Base-by-base conservation (phyloP, 371 early-diverging fungal genomes). In the Phascolomyces articulosus region DNA sequence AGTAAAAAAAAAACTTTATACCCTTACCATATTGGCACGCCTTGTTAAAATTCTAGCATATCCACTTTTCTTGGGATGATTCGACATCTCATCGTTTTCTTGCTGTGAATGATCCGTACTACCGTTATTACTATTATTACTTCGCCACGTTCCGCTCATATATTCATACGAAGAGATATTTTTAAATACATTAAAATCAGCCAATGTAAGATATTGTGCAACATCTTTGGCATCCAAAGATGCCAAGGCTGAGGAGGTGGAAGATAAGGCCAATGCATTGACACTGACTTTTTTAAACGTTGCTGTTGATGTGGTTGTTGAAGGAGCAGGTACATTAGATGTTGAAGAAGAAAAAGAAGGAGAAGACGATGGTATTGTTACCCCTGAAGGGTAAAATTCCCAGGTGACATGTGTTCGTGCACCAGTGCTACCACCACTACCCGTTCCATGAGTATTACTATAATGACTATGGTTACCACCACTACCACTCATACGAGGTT, bases 131-230 rank as follows among this genome's bases (percentile, higher is more conserved):
- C 8, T n/a, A 3, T 0, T 44, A n/a, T n/a, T 44, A 1, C 27
- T 44, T 58, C 55, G 48, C 54, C 55, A 51, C 6, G 24, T 34
- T 10, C 55, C 48, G 15, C n/a, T 40, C 40, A 76, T 28, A n/a
- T 68, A 68, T 13, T 75, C 75, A 26, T 72, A 66, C 0, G 71
- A 57, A 21, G 64, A 59, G 26, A 82, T 74, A 7, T 61, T 63
- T 48, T 75, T 72, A 44, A 82, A 74, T 0, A 78, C 34, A 55
- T 74, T 64, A 40, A 67, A 75, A 60, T 82, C 83, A 3, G 78
- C 78, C 55, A 82, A 55, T 3, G 80, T 78, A 40, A 82, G 59
- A 44, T 79, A 82, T 2, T 72, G 66, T 26, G 83, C 83, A 40
- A 82, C 67, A 18, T 77, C 71, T 31, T 67, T 67, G 11, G 74